These are phyloP conservation scores for Spinellus fusiger DNA, from an alignment of 192 early-diverging fungal species.

Conservation along the genomic window DNA sequence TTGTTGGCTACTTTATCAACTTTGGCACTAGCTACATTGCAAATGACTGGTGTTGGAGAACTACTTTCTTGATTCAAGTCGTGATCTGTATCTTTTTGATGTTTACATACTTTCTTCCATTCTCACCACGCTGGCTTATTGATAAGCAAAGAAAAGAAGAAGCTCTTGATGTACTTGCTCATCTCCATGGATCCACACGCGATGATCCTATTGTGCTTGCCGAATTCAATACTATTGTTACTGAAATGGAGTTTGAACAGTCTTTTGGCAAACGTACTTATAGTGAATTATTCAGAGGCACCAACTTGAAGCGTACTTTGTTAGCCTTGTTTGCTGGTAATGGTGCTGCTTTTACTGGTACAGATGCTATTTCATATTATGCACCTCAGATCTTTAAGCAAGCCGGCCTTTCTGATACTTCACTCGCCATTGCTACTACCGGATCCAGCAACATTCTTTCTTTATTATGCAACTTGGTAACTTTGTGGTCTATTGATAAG, in stretches of 20 bases:
- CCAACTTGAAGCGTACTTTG: slow-evolving; percentile 55
- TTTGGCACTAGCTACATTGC: slow-evolving; percentile 38
- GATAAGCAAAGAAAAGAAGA: slow-evolving; percentile 63
- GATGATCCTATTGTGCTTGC: slow-evolving; percentile 43
- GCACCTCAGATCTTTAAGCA: slow-evolving; percentile 31
- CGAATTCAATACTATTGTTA: slow-evolving; percentile 66
- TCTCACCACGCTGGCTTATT: slow-evolving; percentile 83
- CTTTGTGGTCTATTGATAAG: slow-evolving; percentile 60
- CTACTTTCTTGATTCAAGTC: slow-evolving; percentile 76
- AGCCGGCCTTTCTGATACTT: slow-evolving; percentile 16
- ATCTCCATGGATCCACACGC: slow-evolving; percentile 55
- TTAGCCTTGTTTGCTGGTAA: slow-evolving; percentile 54
- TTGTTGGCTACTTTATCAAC: slow-evolving; percentile 49
- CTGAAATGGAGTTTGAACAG: slow-evolving; percentile 56
- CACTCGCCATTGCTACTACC: slow-evolving; percentile 27
- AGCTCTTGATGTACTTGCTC: slow-evolving; percentile 57
- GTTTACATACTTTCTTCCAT: slow-evolving; percentile 56
- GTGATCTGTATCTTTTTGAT: slow-evolving; percentile 63
- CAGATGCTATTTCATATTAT: slow-evolving; percentile 29
- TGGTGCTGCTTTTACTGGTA: slow-evolving; percentile 28
- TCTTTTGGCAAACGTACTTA: slow-evolving; percentile 57
- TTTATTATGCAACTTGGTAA: slow-evolving; percentile 21
- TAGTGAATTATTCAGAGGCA: slow-evolving; percentile 46
- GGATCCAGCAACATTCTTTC: slow-evolving; percentile 23
- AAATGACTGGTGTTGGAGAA: slow-evolving; percentile 61